A percentile compares a stretch with the other conserved stretches of the same genome.
Evolutionary conservation across 148 eudicot genomes (phyloP).

Genomic region (Rhododendron vialii): DNA sequence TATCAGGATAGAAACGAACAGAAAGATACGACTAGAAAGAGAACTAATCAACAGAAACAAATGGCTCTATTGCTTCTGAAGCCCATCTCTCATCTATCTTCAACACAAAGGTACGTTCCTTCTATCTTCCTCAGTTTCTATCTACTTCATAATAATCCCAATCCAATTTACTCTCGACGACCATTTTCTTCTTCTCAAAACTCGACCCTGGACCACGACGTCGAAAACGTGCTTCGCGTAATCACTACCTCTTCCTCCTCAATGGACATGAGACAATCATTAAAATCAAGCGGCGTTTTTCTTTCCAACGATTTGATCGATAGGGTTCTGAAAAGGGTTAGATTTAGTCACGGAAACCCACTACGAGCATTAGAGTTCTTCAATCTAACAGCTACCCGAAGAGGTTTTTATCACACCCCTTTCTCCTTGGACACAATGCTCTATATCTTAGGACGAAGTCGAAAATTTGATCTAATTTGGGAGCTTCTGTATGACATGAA

Average conservation of each 20-base stretch:
- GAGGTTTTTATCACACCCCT: constrained; percentile 63
- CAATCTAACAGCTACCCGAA: constrained; percentile 26
- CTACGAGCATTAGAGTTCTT: constrained; percentile 57
- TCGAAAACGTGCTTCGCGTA: constrained; percentile 41
- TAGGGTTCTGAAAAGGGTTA: constrained; percentile 60
- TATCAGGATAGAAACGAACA: background rate
- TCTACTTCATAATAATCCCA: background rate
- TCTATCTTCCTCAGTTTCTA: background rate
- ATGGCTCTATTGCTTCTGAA: constrained; percentile 1
- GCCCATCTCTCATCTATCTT: background rate
- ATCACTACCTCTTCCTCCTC: constrained; percentile 36
- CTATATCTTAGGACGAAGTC: constrained; percentile 63
- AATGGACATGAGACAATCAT: constrained; percentile 32
- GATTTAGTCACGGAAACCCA: constrained; percentile 78
- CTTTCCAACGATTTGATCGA: constrained; percentile 62
- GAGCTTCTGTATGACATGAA: constrained; percentile 50
- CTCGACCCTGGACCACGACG: constrained; percentile 26
- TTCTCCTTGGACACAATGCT: constrained; percentile 77
- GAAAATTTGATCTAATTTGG: constrained; percentile 64
- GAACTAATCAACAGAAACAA: background rate
- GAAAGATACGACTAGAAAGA: background rate
- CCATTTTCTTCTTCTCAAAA: constrained; percentile 1
- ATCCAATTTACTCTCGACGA: constrained; percentile 10
- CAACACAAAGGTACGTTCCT: constrained; percentile 2
- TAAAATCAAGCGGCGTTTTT: constrained; percentile 34